These are phyloP conservation scores for Wickerhamomyces silvicola DNA, from an alignment of 805 yeast species.

Conservation along the genomic window DNA sequence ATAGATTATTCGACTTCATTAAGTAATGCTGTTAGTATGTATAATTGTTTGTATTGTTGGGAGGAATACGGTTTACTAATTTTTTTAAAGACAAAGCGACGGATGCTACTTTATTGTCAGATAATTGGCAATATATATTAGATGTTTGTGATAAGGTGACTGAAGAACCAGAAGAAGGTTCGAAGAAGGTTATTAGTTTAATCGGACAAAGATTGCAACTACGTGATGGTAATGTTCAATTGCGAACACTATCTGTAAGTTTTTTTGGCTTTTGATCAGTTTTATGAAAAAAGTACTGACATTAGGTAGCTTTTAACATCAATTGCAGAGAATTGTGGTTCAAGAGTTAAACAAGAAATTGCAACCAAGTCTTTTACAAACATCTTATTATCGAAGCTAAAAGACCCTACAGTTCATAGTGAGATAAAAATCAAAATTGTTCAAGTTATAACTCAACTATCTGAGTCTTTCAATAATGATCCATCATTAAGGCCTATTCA, in stretches of 20 bases:
- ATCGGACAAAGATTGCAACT: slow-evolving; percentile 42
- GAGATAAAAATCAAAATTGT: slow-evolving; percentile 60
- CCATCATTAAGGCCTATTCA: slow-evolving; percentile 69
- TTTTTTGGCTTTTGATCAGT: no score
- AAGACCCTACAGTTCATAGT: slow-evolving; percentile 52
- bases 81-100: slow-evolving; percentile 44
- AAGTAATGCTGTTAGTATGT: slow-evolving; percentile 3
- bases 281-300: no score
- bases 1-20: background rate
- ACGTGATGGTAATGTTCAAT: slow-evolving; percentile 58
- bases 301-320: no score
- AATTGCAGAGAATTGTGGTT: slow-evolving; percentile 73
- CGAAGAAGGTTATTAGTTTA: slow-evolving; percentile 36
- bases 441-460: slow-evolving; percentile 62
- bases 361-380: slow-evolving; percentile 50
- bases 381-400: slow-evolving; percentile 40
- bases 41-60: background rate
- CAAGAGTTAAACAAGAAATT: slow-evolving; percentile 56
- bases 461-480: slow-evolving; percentile 60
- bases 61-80: no score
- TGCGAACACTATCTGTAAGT: slow-evolving; percentile 52
- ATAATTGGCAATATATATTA: slow-evolving; percentile 61
- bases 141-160: slow-evolving; percentile 63
- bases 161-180: slow-evolving; percentile 52
- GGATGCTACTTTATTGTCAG: slow-evolving; percentile 52